Evolutionary conservation across 2,329 filamentous ascomycete genomes (phyloP), one percentile per base, ranked within the genome.

Genomic region (Phialophora macrospora): DNA sequence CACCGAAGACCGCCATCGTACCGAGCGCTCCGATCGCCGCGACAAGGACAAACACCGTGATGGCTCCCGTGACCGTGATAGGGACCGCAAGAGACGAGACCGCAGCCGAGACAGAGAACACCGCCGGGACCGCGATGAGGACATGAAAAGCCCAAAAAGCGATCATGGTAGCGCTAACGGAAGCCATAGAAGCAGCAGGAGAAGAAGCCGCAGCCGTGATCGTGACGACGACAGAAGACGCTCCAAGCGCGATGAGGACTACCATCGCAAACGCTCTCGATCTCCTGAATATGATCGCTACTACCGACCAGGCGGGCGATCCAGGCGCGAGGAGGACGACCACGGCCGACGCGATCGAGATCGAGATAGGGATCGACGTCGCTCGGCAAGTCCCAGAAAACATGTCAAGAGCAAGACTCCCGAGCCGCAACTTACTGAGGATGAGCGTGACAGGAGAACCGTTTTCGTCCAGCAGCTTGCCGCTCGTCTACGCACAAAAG

Each of bases 401-500:
- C 55, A 70, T 67, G 34, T 74, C 77, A 63, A 73, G 68, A 77
- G 75, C 72, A 84, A 82, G 71, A 83, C 83, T 30, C 80, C 80
- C 34, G 88, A 90, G 60, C 90, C 92, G 30, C 88, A 91, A 75
- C 87, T 91, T 67, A 97, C 91, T 74, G 93, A 97, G 78, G 95
- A 98, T 80, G 95, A 99, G 80, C 90, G 94, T 75, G 95, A 99
- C 81, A 90, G 92, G 73, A 91, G 95, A 74, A 99, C 96, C 65
- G 92, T 99, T 66, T 99, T 99, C 77, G 95, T 99, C 62, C 95
- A 99, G 83, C 95, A 99, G 80, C 90, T 99, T 76, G 95, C 95
- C 72, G 93, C 93, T 72, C 91, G 95, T 75, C 85, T 98, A 71
- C 89, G 94, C 73, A 97, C 92, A 63, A 93, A 92, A 75, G 93